Percentiles rank a stretch among this genome's conserved stretches.
These are phyloP conservation scores for Solanum hybrid DNA, from an alignment of 305 asterid genomes.

Conservation along the genomic window DNA sequence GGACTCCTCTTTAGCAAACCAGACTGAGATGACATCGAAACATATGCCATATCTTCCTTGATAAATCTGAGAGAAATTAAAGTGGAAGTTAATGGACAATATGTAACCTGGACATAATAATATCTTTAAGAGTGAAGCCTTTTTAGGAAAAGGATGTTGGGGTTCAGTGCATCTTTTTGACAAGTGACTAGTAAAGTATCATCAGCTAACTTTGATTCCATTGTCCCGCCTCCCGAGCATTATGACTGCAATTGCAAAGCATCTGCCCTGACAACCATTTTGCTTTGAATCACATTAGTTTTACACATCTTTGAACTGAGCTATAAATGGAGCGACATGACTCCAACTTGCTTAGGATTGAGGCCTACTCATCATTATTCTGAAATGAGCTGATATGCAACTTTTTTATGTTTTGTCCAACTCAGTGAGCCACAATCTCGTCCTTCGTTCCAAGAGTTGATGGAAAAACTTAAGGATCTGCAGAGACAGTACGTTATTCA, in stretches of 20 bases:
- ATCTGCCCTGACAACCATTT: background rate
- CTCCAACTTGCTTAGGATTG: background rate
- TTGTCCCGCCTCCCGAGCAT: background rate
- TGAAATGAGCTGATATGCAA: background rate
- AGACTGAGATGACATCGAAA: background rate
- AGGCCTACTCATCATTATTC: background rate
- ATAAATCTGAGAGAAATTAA: background rate
- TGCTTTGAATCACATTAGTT: background rate
- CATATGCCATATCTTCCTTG: background rate
- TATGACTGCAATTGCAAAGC: background rate
- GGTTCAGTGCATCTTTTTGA: background rate
- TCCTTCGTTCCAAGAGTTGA: slow-evolving; percentile 70
- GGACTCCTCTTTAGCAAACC: background rate
- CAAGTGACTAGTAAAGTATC: background rate
- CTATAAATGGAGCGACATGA: background rate
- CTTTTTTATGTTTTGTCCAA: slow-evolving; percentile 1
- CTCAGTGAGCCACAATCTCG: slow-evolving; percentile 72
- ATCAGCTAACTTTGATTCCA: background rate
- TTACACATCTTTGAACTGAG: background rate
- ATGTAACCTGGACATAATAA: background rate
- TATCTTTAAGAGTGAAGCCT: background rate
- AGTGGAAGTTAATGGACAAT: background rate
- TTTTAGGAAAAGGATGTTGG: background rate
- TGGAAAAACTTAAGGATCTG: slow-evolving; percentile 68
- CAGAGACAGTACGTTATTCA: slow-evolving; percentile 44